Conservation (phyloP, 2,329 filamentous ascomycete genomes). For the Aspergillus piperis region DNA sequence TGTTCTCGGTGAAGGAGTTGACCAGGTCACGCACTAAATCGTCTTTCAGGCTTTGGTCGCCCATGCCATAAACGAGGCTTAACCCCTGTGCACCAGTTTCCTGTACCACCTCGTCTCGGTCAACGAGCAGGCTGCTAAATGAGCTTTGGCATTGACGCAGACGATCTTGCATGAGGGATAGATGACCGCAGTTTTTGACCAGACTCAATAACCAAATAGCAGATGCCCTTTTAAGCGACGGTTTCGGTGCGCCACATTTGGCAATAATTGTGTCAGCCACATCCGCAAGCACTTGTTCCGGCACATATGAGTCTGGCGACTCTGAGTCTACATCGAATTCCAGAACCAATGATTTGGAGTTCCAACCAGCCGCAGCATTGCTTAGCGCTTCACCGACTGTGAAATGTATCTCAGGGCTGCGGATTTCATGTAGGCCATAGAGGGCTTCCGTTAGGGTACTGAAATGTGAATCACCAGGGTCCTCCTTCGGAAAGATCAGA, state of each 20-base stretch:
- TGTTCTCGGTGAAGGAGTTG: conserved; percentile 74
- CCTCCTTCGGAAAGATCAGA: conserved; percentile 49
- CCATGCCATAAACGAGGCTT: conserved; percentile 90
- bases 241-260: conserved; percentile 82
- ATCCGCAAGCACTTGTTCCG: conserved; percentile 48
- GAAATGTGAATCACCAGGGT: conserved; percentile 34
- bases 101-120: conserved; percentile 90
- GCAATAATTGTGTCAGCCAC: conserved; percentile 72
- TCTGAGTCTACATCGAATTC: conserved; percentile 71
- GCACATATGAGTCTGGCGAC: conserved; percentile 42
- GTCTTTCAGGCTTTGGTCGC: conserved; percentile 75
- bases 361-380: conserved; percentile 76
- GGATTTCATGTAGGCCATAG: conserved; percentile 77
- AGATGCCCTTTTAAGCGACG: conserved; percentile 84
- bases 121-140: conserved; percentile 83
- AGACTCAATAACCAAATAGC: conserved; percentile 94
- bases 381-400: conserved; percentile 85
- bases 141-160: conserved; percentile 79
- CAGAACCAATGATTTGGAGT: conserved; percentile 74
- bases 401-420: conserved; percentile 85
- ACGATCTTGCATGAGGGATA: conserved; percentile 70
- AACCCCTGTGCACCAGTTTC: conserved; percentile 91
- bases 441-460: conserved; percentile 65
- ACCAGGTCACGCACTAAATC: conserved; percentile 86
- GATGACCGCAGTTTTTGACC: conserved; percentile 83